These are phyloP conservation scores for Testicularia cyperi DNA, from an alignment of 1,284 basidiomycete genomes.

Conservation along the genomic window DNA sequence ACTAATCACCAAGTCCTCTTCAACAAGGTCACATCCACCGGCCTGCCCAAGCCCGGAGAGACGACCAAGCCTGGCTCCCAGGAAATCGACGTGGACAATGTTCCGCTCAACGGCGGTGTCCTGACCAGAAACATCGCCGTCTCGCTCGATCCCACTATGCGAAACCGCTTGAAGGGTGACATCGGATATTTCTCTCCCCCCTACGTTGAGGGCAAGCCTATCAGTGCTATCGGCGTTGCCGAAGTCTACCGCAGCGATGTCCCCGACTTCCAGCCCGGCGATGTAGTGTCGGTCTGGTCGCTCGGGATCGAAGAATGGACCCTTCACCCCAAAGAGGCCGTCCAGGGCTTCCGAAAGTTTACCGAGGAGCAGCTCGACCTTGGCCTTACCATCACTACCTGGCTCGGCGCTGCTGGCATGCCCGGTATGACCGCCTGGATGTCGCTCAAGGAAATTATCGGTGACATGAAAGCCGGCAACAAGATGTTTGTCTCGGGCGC, in stretches of 20 bases:
- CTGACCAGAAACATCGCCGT: slow-evolving; percentile 34
- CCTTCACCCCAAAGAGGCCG: slow-evolving; percentile 7
- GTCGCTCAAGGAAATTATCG: slow-evolving; percentile 50
- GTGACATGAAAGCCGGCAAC: slow-evolving; percentile 39
- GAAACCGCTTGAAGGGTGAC: slow-evolving; percentile 40
- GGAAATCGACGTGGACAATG: slow-evolving; percentile 31
- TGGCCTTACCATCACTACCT: slow-evolving; percentile 42
- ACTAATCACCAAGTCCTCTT: slow-evolving; percentile 40
- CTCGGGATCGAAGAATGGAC: slow-evolving; percentile 31
- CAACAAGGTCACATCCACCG: slow-evolving; percentile 26
- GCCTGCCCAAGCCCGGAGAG: slow-evolving; percentile 30
- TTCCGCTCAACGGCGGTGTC: slow-evolving; percentile 29
- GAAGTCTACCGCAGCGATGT: slow-evolving; percentile 28
- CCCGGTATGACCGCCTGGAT: slow-evolving; percentile 58
- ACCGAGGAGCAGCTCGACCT: slow-evolving; percentile 7
- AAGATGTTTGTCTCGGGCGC: slow-evolving; percentile 51
- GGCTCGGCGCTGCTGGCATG: slow-evolving; percentile 59
- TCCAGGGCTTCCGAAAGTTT: slow-evolving; percentile 17
- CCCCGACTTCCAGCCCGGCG: slow-evolving; percentile 8
- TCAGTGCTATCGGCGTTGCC: slow-evolving; percentile 28
- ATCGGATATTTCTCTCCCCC: slow-evolving; percentile 27
- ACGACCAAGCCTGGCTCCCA: slow-evolving; percentile 13
- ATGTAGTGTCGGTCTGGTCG: slow-evolving; percentile 24
- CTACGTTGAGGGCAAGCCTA: slow-evolving; percentile 20
- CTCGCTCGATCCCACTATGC: slow-evolving; percentile 42